Conservation (phyloP, 1,139 yeast genomes). For the Candida sp. region DNA sequence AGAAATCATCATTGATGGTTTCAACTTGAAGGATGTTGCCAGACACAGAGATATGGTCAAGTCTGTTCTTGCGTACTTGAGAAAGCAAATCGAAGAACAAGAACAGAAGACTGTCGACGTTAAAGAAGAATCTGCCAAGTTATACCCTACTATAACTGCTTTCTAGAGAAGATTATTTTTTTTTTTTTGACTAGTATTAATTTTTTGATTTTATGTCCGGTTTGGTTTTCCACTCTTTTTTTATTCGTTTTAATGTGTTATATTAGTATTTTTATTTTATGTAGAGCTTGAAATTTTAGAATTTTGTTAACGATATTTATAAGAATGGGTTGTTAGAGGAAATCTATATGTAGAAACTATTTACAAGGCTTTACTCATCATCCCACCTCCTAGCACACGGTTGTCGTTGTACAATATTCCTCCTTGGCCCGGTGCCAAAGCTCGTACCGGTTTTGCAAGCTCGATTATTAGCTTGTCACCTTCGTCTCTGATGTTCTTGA, state of each 20-base stretch:
- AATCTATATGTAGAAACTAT: background rate
- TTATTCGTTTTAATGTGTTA: background rate
- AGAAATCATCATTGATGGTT: conserved; percentile 16
- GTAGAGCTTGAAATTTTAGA: background rate
- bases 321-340: background rate
- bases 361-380: conserved; percentile 18
- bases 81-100: conserved; percentile 17
- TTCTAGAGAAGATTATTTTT: conserved; percentile 25
- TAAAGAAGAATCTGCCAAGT: conserved; percentile 19
- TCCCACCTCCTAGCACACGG: conserved; percentile 81
- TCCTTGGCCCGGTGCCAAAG: conserved; percentile 92
- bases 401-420: conserved; percentile 73
- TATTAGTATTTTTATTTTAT: conserved; percentile 1
- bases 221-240: background rate
- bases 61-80: conserved; percentile 33
- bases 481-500: conserved; percentile 17
- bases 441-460: conserved; percentile 50
- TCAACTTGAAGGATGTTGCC: conserved; percentile 31
- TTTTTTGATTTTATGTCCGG: background rate
- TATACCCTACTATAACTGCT: conserved; percentile 50
- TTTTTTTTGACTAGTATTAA: conserved; percentile 1
- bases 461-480: conserved; percentile 36
- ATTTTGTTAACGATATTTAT: background rate
- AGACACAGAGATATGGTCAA: conserved; percentile 43
- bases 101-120: conserved; percentile 11